These are phyloP conservation scores for Chlamydomonas reinhardtii DNA, from an alignment of 163 green algal genomes.

Conservation along the genomic window DNA sequence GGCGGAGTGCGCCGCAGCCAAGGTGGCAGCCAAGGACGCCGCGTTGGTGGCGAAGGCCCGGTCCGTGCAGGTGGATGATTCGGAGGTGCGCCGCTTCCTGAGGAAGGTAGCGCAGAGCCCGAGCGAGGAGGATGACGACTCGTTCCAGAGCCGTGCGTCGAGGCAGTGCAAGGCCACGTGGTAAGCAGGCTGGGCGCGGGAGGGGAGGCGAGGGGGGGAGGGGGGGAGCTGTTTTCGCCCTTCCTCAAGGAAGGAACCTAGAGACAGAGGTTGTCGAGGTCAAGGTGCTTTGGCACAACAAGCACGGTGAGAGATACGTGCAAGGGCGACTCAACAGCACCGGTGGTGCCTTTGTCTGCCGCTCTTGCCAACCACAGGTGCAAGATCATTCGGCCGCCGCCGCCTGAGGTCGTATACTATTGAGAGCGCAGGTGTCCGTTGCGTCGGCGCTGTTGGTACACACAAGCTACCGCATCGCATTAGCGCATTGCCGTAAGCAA, in stretches of 20 bases:
- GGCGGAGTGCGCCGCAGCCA: neutral
- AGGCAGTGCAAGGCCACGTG: constrained; percentile 9
- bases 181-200: neutral
- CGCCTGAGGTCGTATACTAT: constrained; percentile 4
- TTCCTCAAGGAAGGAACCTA: too few species aligned
- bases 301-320: too few species aligned
- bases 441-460: too few species aligned
- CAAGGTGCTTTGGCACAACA: too few species aligned
- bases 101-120: neutral
- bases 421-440: neutral
- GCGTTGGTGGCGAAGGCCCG: neutral
- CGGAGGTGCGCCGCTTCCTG: too few species aligned
- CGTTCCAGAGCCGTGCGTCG: neutral
- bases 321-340: neutral
- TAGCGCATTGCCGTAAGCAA: too few species aligned
- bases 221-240: too few species aligned
- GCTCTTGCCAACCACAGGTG: constrained; percentile 5
- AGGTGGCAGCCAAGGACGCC: neutral
- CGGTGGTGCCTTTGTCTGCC: neutral
- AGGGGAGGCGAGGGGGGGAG: too few species aligned
- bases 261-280: too few species aligned
- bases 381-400: constrained; percentile 36
- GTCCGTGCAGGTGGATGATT: neutral
- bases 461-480: too few species aligned
- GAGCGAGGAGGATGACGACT: neutral